Evolutionary conservation across 2,329 filamentous ascomycete species (phyloP).

Genomic region (Aspergillus tanneri): DNA sequence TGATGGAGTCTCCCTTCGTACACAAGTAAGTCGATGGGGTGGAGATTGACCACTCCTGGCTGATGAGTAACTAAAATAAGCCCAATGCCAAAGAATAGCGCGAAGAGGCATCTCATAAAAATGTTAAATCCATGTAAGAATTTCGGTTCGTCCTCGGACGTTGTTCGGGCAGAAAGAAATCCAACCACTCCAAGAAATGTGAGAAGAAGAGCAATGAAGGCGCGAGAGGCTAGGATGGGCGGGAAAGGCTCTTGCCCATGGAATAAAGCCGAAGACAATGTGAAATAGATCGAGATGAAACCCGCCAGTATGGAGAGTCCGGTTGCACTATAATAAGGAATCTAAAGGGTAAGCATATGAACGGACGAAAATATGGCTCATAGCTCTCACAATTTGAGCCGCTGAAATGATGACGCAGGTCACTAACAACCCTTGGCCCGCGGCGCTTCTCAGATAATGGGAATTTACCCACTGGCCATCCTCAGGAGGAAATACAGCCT

Average conservation of each 20-base stretch:
- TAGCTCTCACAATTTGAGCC: constrained; percentile 40
- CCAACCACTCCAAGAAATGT: constrained; percentile 31
- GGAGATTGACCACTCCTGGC: constrained; percentile 42
- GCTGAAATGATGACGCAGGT: constrained; percentile 36
- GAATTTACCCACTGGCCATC: constrained; percentile 40
- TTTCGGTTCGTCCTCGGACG: constrained; percentile 32
- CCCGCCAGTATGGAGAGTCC: constrained; percentile 40
- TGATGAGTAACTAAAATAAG: constrained; percentile 43
- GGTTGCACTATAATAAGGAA: constrained; percentile 40
- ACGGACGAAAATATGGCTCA: neutral
- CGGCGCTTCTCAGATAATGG: constrained; percentile 40
- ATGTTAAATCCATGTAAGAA: constrained; percentile 28
- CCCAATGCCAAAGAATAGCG: constrained; percentile 46
- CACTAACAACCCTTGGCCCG: constrained; percentile 37
- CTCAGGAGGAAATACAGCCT: constrained; percentile 34
- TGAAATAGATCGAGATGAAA: constrained; percentile 37
- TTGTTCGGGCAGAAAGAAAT: constrained; percentile 28
- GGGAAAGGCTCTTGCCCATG: constrained; percentile 36
- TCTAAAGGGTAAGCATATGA: constrained; percentile 31
- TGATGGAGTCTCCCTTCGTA: constrained; percentile 51
- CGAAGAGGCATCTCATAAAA: constrained; percentile 38
- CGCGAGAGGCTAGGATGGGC: constrained; percentile 27
- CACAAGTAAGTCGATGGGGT: constrained; percentile 58
- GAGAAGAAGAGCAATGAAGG: constrained; percentile 32
- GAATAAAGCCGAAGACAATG: constrained; percentile 32